Conservation (phyloP, 345 rosid species). For the Odontarrhena argentea region DNA sequence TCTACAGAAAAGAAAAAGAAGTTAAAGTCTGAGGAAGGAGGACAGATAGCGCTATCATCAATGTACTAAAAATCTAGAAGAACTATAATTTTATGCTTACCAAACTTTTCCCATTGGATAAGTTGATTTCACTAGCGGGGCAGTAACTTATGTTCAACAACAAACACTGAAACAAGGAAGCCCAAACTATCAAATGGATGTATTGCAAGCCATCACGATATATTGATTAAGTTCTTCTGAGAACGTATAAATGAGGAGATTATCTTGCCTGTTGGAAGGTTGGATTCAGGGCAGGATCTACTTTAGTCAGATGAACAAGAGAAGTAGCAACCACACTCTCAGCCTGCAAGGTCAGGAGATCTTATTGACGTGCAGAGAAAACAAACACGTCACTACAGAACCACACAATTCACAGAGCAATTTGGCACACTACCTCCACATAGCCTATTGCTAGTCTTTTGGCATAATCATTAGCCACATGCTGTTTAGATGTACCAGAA, state of each 20-base stretch:
- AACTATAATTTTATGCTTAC: constrained; percentile 46
- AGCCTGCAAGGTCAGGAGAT: constrained; percentile 54
- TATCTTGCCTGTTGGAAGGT: constrained; percentile 75
- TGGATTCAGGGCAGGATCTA: constrained; percentile 44
- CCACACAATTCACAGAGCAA: neutral
- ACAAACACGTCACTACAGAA: constrained; percentile 21
- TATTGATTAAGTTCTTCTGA: constrained; percentile 15
- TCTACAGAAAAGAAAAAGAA: constrained; percentile 48
- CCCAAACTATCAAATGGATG: constrained; percentile 1
- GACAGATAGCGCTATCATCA: constrained; percentile 2
- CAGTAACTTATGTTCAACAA: constrained; percentile 95
- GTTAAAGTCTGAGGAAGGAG: constrained; percentile 23
- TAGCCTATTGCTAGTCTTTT: constrained; percentile 87
- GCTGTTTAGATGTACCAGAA: constrained; percentile 88
- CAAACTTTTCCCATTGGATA: constrained; percentile 67
- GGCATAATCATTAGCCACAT: constrained; percentile 92
- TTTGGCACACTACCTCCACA: constrained; percentile 55
- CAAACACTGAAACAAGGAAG: constrained; percentile 65
- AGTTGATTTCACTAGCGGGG: constrained; percentile 72
- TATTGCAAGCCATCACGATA: constrained; percentile 1
- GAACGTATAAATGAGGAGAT: constrained; percentile 22
- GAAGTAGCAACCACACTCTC: constrained; percentile 81
- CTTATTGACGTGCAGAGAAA: constrained; percentile 8
- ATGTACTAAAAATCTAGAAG: constrained; percentile 23
- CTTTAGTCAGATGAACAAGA: constrained; percentile 68